phyloP scores from a whole-genome alignment of 202 grass and related monocot species.

The Zizania palustris region DNA sequence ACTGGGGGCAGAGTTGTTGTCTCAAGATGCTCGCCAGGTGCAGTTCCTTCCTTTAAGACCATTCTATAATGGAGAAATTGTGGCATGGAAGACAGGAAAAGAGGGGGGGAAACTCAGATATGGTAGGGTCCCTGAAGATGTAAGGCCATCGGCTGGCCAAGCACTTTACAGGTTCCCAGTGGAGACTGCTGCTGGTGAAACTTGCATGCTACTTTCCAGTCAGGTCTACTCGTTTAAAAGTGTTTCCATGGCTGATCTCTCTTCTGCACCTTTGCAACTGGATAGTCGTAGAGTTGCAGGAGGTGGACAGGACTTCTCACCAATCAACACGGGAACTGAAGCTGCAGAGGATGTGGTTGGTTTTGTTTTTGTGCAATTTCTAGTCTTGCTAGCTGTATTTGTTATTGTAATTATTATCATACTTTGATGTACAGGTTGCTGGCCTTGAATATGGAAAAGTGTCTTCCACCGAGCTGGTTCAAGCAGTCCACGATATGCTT shows the following conservation, averaged over 20 bases:
- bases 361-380: constrained; percentile 30
- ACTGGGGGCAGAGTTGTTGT: constrained; percentile 71
- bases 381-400: constrained; percentile 22
- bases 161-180: constrained; percentile 86
- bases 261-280: constrained; percentile 46
- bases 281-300: constrained; percentile 37
- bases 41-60: constrained; percentile 95
- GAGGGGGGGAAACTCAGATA: constrained; percentile 86
- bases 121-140: constrained; percentile 92
- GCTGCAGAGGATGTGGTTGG: constrained; percentile 31
- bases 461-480: constrained; percentile 78
- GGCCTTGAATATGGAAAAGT: constrained; percentile 85
- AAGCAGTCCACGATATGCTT: constrained; percentile 95
- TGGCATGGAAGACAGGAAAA: constrained; percentile 92
- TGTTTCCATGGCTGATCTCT: constrained; percentile 68
- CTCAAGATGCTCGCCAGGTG: constrained; percentile 90
- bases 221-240: constrained; percentile 92
- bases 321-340: constrained; percentile 42
- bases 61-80: constrained; percentile 89
- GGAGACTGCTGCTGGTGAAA: constrained; percentile 71
- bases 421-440: constrained; percentile 53
- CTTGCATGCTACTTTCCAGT: constrained; percentile 76
- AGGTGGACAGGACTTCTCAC: constrained; percentile 39
- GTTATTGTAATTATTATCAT: constrained; percentile 14
- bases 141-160: constrained; percentile 83